Conservation (phyloP, 1,284 basidiomycete genomes). For the Athelia sp. region DNA sequence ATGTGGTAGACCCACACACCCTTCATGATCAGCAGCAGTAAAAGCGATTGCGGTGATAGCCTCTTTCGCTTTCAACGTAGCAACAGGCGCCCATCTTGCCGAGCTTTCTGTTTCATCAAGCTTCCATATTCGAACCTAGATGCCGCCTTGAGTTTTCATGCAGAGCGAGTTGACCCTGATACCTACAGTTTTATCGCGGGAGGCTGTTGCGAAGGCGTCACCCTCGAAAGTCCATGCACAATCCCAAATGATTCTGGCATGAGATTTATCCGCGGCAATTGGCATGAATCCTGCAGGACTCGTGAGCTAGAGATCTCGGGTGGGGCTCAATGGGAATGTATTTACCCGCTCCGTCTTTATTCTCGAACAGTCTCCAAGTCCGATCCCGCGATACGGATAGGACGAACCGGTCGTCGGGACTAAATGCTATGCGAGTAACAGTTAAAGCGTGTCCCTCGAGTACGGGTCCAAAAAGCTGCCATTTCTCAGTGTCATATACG, state of each 20-base stretch:
- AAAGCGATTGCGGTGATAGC: conserved; percentile 74
- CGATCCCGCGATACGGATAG: conserved; percentile 90
- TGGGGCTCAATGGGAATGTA: conserved; percentile 1
- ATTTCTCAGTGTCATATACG: conserved; percentile 71
- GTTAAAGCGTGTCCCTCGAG: conserved; percentile 86
- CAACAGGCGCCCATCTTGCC: conserved; percentile 43
- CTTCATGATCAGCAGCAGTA: conserved; percentile 32
- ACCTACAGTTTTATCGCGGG: conserved; percentile 89
- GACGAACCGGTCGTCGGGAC: conserved; percentile 73
- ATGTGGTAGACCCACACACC: conserved; percentile 7
- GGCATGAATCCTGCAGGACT: conserved; percentile 50
- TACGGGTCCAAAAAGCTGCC: conserved; percentile 65
- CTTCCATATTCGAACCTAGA: conserved; percentile 73
- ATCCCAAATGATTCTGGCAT: conserved; percentile 95
- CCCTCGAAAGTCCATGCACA: conserved; percentile 77
- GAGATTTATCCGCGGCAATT: conserved; percentile 73
- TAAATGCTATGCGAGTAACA: conserved; percentile 88
- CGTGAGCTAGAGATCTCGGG: neutral
- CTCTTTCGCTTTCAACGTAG: conserved; percentile 55
- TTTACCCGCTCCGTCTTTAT: conserved; percentile 35
- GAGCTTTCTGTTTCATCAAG: conserved; percentile 17
- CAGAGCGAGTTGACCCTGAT: neutral
- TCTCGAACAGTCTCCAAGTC: conserved; percentile 83
- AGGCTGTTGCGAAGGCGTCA: conserved; percentile 86
- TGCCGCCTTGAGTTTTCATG: neutral